phyloP scores from a whole-genome alignment of 768 basidiomycete species.

The Tylopilus plumbeoviolaceoides region DNA sequence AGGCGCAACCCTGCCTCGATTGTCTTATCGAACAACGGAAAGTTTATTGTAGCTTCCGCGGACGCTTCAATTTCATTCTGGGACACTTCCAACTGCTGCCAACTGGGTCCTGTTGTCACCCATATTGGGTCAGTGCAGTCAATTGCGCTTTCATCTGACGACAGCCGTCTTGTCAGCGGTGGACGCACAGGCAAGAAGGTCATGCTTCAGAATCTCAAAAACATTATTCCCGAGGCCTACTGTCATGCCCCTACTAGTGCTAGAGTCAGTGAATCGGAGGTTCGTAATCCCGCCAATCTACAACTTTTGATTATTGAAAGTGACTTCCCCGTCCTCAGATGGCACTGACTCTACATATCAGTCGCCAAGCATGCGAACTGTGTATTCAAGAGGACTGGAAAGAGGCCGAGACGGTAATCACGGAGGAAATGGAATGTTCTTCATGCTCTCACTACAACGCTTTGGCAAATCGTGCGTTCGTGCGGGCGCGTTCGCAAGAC shows the following conservation, averaged over 20 bases:
- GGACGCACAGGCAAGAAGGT: conserved; percentile 7
- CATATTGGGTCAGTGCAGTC: conserved; percentile 9
- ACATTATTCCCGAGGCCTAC: conserved; percentile 7
- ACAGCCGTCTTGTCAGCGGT: conserved; percentile 8
- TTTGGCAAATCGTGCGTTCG: conserved; percentile 10
- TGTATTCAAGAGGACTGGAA: conserved; percentile 9
- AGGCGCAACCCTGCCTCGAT: conserved; percentile 5
- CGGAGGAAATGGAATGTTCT: conserved; percentile 6
- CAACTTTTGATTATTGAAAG: background rate
- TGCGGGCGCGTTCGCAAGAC: conserved; percentile 8
- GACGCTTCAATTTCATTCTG: conserved; percentile 10
- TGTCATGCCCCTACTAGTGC: background rate
- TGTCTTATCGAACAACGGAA: conserved; percentile 6
- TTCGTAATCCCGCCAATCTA: background rate
- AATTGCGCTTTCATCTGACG: conserved; percentile 9
- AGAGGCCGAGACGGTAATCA: conserved; percentile 4
- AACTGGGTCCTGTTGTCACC: conserved; percentile 8
- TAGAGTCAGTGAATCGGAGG: background rate
- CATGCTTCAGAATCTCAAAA: conserved; percentile 4
- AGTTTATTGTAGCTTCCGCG: conserved; percentile 12
- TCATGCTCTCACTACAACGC: background rate
- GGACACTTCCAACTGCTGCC: conserved; percentile 7
- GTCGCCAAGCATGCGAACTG: background rate
- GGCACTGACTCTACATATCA: conserved; percentile 7
- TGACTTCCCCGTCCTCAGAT: background rate